Percentiles rank a stretch among this genome's conserved stretches.
phyloP scores from a whole-genome alignment of 768 basidiomycete genomes.

The Amanita rimosa region DNA sequence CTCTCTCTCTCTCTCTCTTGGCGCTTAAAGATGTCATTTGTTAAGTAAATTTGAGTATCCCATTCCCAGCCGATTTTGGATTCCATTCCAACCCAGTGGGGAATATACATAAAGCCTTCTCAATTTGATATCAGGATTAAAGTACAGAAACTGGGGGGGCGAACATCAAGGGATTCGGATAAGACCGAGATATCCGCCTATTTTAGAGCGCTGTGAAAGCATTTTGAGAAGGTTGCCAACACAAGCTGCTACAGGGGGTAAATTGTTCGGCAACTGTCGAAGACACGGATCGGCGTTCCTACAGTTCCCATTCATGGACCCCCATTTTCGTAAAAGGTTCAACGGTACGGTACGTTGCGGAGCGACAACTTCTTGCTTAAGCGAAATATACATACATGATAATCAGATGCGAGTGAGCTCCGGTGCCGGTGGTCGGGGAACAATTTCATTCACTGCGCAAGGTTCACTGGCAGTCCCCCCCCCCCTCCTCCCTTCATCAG shows the following conservation, averaged over 20 bases:
- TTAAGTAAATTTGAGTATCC: too few species aligned
- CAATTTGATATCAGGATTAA: background rate
- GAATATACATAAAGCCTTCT: background rate
- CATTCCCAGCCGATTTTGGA: too few species aligned
- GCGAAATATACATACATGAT: too few species aligned
- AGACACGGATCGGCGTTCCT: constrained; percentile 1
- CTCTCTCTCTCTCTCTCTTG: too few species aligned
- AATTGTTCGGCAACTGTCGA: background rate
- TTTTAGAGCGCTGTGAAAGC: background rate
- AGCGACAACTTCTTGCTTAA: too few species aligned
- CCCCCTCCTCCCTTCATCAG: too few species aligned
- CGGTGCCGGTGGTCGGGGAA: background rate
- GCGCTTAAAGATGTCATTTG: background rate
- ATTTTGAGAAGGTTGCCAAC: background rate
- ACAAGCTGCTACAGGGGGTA: background rate
- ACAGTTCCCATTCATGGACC: background rate
- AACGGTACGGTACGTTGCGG: background rate
- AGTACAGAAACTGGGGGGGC: background rate
- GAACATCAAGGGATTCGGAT: background rate
- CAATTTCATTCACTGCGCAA: background rate
- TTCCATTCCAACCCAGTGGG: too few species aligned
- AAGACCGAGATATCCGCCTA: background rate
- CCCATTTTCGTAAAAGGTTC: background rate
- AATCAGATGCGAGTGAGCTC: background rate
- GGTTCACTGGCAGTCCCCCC: too few species aligned